Base-by-base conservation (phyloP, 306 rosid species). In the Cyamopsis tetragonoloba region DNA sequence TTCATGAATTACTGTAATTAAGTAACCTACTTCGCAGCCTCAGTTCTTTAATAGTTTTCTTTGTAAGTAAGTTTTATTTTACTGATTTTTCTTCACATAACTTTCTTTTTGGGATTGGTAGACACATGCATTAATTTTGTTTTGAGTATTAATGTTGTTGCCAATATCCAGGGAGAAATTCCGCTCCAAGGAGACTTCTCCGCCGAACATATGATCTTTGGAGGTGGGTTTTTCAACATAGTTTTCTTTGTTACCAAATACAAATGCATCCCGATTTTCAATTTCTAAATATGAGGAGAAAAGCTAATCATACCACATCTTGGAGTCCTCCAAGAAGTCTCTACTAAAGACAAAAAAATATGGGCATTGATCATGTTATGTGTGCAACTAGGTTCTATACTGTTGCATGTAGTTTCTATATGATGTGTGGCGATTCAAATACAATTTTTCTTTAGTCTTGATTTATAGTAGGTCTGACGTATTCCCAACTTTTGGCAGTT, bases 181-280 rank as follows among this genome's bases (percentile, higher is more conserved):
- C 96, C 97, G 0, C 92, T 93, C 15, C 98, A 93, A 78, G 98
- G 98, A 56, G 96, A 89, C 82, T 93, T 93, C 78, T 89, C 98
- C 56, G 96, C 98, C 6, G 96, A 89, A 49, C 98, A 93, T 88
- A 93, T 93, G 97, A 93, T 93, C 54, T 93, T 87, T 64, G 98
- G 98, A 76, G 96, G 96, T 93, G 75, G 27, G 93, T 81, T 65
- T 58, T 48, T 14, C 2, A 58, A 55, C 47, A 2, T 47, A 14
- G 6, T 67, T 63, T 71, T 55, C 47, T 32, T 53, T 71, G 53
- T 60, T 66, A 51, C 64, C 6, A 70, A 74, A 58, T 74, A 31
- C 24, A 6, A 37, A 15, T 55, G 15, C 18, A 18, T 57, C 51
- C 51, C 38, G 19, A 48, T 59, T 72, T 44, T 39, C 1, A 0